Evolutionary conservation across 2,329 filamentous ascomycete species (phyloP), one percentile per base, ranked within the genome.

Genomic region (Cercospora janseana): DNA sequence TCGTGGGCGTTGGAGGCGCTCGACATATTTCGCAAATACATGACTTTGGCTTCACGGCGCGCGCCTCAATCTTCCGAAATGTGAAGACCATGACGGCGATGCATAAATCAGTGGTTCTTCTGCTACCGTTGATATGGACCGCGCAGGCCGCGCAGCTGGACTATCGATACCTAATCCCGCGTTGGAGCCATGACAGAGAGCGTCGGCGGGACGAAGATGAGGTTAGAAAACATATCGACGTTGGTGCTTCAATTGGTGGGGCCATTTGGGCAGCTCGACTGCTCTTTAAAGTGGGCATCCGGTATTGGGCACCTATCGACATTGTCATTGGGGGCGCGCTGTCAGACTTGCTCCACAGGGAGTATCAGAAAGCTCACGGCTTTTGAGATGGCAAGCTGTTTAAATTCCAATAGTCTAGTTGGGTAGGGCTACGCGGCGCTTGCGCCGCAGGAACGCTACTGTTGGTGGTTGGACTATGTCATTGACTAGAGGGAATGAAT

Each of bases 401-500:
- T 42, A 18, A 9, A 32, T 10, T 15, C 28, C 15, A n/a, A 24
- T 40, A 26, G 31, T 21, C 28, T 56, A 50, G 8, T 58, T 44
- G 10, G 24, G 48, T 10, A 54, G 42, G n/a, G 57, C 54, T 21
- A 60, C 46, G 3, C 52, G 41, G 42, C 52, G 35, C 46, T 57
- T 71, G 28, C 55, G 49, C 37, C 61, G 54, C 37, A 66, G 49
- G 51, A 62, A 66, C 1, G 58, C 58, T 3, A 63, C 42, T 10
- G 65, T 68, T 1, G 93, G 93, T 16, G 90, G 88, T 52, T 82
- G 77, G n/a, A 97, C 80, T 51, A 98, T 82, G 56, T 94, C 90
- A 70, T 97, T 97, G 77, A 97, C 97, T 43, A n/a, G n/a, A n/a
- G n/a, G 23, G 24, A 18, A 43, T 12, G 1, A 16, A 10, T 9